Conservation (phyloP, 2,329 filamentous ascomycete species). For the Purpureocillium takamizusanense region DNA sequence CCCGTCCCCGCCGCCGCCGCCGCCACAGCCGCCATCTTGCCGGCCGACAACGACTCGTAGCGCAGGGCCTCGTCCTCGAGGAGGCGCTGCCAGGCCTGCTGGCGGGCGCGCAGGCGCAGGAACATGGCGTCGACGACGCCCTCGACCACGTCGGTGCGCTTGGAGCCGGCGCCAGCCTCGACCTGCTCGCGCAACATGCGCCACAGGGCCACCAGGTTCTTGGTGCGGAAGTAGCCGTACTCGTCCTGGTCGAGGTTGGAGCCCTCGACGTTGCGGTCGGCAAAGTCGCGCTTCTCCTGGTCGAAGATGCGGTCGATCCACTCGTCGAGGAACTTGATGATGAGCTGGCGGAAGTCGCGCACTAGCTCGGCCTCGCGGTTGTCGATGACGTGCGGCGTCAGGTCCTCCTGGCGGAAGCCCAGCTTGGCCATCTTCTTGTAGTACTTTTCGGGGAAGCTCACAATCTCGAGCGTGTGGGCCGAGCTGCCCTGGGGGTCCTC, state of each 20-base stretch:
- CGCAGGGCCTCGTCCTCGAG: conserved; percentile 75
- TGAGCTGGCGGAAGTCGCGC: conserved; percentile 86
- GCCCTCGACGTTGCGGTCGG: conserved; percentile 63
- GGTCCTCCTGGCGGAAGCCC: conserved; percentile 66
- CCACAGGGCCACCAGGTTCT: conserved; percentile 91
- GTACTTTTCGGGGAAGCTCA: conserved; percentile 93
- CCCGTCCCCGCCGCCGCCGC: too few species aligned
- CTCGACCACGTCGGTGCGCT: conserved; percentile 83
- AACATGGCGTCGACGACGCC: conserved; percentile 97
- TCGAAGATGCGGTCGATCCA: conserved; percentile 93
- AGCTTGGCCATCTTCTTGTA: conserved; percentile 93
- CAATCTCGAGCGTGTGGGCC: conserved; percentile 80
- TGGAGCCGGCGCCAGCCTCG: conserved; percentile 72
- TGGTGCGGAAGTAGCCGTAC: conserved; percentile 85
- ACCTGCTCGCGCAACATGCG: conserved; percentile 94
- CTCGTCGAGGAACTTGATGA: conserved; percentile 90
- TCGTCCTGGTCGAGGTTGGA: conserved; percentile 76
- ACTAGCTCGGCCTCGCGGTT: conserved; percentile 84
- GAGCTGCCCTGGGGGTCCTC: conserved; percentile 80
- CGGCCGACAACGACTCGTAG: conserved; percentile 60
- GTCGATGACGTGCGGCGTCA: conserved; percentile 81
- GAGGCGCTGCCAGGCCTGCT: conserved; percentile 79
- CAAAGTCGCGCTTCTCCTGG: conserved; percentile 74
- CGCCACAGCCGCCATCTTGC: conserved; percentile 36
- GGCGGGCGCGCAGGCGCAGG: conserved; percentile 70